Base-by-base conservation (phyloP, 2,329 filamentous ascomycete species). In the Lizonia empirigonia region DNA sequence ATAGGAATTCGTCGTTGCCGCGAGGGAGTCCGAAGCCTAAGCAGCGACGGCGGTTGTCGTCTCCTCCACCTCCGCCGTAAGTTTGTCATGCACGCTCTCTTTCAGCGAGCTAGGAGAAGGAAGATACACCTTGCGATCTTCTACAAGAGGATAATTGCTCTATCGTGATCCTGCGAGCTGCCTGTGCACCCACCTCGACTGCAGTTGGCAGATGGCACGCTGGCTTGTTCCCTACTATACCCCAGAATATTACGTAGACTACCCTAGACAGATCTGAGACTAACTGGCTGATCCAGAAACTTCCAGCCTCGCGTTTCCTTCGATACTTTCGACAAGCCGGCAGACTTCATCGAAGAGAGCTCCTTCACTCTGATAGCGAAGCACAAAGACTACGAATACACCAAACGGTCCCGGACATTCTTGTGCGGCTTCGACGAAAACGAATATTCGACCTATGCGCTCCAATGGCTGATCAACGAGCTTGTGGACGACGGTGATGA, bases 401-500 rank as follows among this genome's bases (percentile, higher is more conserved):
- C 86, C 33, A 86, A 91, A 54, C 83, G 90, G 53, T 94, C 90
- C 45, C 85, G 92, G 44, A 95, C 90, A 7, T 96, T 96, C 65
- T 85, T 97, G 69, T 93, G 92, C 58, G 92, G 92, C 16, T 89
- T 92, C 15, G 92, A 96, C 73, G 89, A 93, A 65, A 91, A 96
- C 63, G 84, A 90, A 51, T 96, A 96, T 73, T 96, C 91, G 6
- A 90, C 96, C 56, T 94, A 93, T 74, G 92, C 92, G 13, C 79
- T 97, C 15, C 90, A 95, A 73, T 97, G 91, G 91, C 81, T 96
- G 41, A 84, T 97, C 30, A 90, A 95, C 64, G 91, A 96, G 74
- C 81, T 96, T 48, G 90, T 96, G 32, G 91, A 96, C 64, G 92
- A 96, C 66, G 91, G 92, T 15, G 92, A 97, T 69, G 91, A 96